Conservation (phyloP, 2,329 filamentous ascomycete species). For the Zasmidium angulare region DNA sequence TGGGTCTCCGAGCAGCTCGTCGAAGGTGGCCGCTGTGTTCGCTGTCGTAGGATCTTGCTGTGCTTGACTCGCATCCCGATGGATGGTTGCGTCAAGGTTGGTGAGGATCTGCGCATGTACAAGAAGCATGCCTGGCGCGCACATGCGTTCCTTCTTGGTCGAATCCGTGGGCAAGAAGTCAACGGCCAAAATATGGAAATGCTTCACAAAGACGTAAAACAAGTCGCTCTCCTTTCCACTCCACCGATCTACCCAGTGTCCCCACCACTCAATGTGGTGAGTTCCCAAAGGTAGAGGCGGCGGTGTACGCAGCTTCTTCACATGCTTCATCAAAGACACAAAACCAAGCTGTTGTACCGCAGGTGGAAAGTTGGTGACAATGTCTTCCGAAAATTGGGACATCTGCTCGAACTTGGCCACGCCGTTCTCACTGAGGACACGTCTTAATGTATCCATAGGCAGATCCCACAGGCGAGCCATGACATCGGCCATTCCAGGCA, state of each 20-base stretch:
- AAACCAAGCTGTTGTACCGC: conserved; percentile 62
- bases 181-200: conserved; percentile 76
- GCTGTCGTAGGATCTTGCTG: conserved; percentile 42
- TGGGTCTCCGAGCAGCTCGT: conserved; percentile 62
- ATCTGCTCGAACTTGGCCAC: conserved; percentile 55
- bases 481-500: conserved; percentile 80
- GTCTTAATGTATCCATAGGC: conserved; percentile 66
- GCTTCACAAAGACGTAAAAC: conserved; percentile 88
- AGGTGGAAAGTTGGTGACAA: conserved; percentile 69
- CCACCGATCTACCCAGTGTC: conserved; percentile 83
- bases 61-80: conserved; percentile 61
- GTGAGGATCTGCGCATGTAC: conserved; percentile 80
- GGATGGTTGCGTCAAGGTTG: conserved; percentile 78
- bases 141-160: conserved; percentile 56
- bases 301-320: conserved; percentile 62
- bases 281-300: conserved; percentile 67
- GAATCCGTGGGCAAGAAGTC: conserved; percentile 56
- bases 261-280: conserved; percentile 77
- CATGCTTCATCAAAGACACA: conserved; percentile 59
- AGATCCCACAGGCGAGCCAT: conserved; percentile 79
- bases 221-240: conserved; percentile 83
- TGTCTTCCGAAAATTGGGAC: conserved; percentile 56
- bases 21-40: conserved; percentile 58
- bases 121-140: conserved; percentile 74
- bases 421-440: conserved; percentile 68